Conservation (phyloP, 2,329 filamentous ascomycete genomes). For the Phialocephala sp. region DNA sequence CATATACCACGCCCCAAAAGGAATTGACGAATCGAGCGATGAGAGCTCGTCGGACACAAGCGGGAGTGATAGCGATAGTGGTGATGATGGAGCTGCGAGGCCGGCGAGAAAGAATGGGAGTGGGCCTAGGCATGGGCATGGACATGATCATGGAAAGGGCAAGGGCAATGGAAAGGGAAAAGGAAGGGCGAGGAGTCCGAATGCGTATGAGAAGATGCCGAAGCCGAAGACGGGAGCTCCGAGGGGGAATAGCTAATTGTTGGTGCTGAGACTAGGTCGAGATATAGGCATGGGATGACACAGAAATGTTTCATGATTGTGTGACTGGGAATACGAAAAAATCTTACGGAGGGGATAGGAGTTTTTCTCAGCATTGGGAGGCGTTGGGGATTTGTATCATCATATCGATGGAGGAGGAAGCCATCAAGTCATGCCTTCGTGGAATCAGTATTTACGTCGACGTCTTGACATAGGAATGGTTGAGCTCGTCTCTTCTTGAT, state of each 20-base stretch:
- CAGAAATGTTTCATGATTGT: conserved; percentile 11
- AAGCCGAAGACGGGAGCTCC: conserved; percentile 51
- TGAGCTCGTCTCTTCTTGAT: too few species aligned
- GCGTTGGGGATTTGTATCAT: conserved; percentile 3
- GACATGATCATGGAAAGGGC: conserved; percentile 45
- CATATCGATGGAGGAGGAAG: not conserved
- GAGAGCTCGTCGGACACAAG: conserved; percentile 62
- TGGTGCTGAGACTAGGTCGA: not conserved
- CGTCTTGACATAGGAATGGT: too few species aligned
- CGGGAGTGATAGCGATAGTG: conserved; percentile 49
- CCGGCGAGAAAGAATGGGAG: conserved; percentile 38
- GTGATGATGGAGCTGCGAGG: conserved; percentile 52
- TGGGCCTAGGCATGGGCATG: conserved; percentile 38
- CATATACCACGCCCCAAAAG: conserved; percentile 90
- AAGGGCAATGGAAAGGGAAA: conserved; percentile 43
- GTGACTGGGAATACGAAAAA: conserved; percentile 11
- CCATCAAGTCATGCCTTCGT: not conserved
- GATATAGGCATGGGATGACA: not conserved
- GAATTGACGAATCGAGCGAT: conserved; percentile 81
- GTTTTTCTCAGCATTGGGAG: conserved; percentile 15
- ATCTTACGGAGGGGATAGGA: conserved; percentile 16
- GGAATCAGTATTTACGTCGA: not conserved
- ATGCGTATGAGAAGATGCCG: conserved; percentile 81
- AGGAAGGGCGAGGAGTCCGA: conserved; percentile 68
- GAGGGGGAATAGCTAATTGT: conserved; percentile 3